These are phyloP conservation scores for Cystobasidium onofrii DNA, from an alignment of 768 basidiomycete species.

Conservation along the genomic window DNA sequence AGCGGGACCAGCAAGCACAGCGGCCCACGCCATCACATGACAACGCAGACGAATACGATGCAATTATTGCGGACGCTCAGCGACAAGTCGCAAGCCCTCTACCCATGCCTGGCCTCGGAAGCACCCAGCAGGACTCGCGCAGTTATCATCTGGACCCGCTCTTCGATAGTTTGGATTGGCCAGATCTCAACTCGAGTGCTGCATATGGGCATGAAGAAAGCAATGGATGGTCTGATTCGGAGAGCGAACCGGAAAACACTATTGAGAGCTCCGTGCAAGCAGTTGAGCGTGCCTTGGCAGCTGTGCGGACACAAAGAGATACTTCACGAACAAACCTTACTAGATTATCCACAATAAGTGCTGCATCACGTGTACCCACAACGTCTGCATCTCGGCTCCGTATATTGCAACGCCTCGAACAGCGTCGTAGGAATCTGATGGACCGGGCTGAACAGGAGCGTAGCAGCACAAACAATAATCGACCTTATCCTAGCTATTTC, in stretches of 20 bases:
- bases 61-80: slow-evolving; percentile 22
- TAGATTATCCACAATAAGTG: neutral
- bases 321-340: neutral
- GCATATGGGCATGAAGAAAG: neutral
- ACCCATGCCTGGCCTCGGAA: neutral
- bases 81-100: slow-evolving; percentile 9
- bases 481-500: neutral
- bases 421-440: neutral
- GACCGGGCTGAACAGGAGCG: neutral
- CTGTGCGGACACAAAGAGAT: neutral
- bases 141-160: neutral
- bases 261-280: neutral
- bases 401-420: neutral
- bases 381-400: neutral
- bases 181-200: slow-evolving; percentile 3
- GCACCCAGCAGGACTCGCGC: neutral
- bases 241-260: neutral
- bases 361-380: neutral
- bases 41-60: slow-evolving; percentile 10
- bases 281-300: neutral
- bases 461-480: neutral
- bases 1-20: neutral
- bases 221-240: neutral
- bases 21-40: neutral
- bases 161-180: slow-evolving; percentile 8